Evolutionary conservation across 192 early-diverging fungal genomes (phyloP), one percentile per base, ranked within the genome.

Genomic region (Pilobolus umbonatus): DNA sequence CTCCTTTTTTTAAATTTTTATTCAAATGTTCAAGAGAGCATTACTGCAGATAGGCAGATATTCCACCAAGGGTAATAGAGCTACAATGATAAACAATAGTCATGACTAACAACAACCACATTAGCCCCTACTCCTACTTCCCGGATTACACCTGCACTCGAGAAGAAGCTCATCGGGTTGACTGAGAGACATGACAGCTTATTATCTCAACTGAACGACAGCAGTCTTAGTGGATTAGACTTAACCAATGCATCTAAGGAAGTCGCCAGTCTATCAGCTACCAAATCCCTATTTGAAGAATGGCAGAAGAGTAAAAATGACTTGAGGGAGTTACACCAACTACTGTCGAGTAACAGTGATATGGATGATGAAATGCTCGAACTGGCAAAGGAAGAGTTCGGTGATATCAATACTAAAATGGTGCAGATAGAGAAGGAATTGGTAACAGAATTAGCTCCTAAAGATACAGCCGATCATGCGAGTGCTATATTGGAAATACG

Each of bases 401-500:
- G 63, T 14, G 58, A 55, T 19, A 69, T 76, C 1, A 68, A 73
- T 5, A 72, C 73, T 4, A 57, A 31, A 17, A 57, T 80, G 17
- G 58, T 60, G 4, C 45, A 63, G 8, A 61, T 78, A 48, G 85
- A 89, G 62, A 64, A 67, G 15, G 67, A 85, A 11, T 61, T 90
- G 19, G 55, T 92, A 5, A 43, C 67, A 25, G 76, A 61, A 1
- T 69, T 92, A 54, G 46, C 88, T 15, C 85, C 88, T 15, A 82
- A 78, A 35, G 89, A 92, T 62, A 48, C 69, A 15, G 81, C 82
- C 3, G 89, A 92, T 52, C 74, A 80, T 45, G 87, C 76, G 10
- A 78, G 72, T 30, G 88, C 85, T 0, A 80, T 92, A 22, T 60
- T 92, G 17, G 89, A 92, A 72, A 79, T 92, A 30, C 73, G 89